These are phyloP conservation scores for Eucalyptus victrix DNA, from an alignment of 345 rosid genomes.

Conservation along the genomic window DNA sequence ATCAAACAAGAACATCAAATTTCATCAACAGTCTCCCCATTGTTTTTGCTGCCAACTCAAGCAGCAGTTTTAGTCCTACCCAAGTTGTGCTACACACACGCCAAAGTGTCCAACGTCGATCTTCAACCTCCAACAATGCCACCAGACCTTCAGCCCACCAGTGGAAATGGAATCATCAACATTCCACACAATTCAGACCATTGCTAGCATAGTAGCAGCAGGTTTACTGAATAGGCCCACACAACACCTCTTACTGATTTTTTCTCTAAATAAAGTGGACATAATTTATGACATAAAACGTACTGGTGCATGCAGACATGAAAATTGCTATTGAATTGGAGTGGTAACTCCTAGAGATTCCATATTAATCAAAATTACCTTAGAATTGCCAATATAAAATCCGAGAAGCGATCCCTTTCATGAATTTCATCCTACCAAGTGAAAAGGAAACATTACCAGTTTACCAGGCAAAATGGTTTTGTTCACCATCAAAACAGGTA, in stretches of 20 bases:
- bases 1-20: not conserved
- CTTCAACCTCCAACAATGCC: not conserved
- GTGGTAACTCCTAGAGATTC: not conserved
- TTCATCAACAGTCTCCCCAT: not conserved
- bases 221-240: not conserved
- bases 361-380: constrained; percentile 29
- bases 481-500: not conserved
- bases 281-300: not conserved
- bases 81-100: not conserved
- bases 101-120: not conserved
- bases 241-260: not conserved
- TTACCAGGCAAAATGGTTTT: not conserved
- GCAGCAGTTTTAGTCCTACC: not conserved
- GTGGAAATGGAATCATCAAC: not conserved
- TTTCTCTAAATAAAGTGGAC: not conserved
- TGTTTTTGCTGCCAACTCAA: not conserved
- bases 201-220: not conserved
- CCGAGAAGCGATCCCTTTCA: constrained; percentile 95
- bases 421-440: constrained; percentile 88
- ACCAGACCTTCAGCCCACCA: not conserved
- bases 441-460: constrained; percentile 1
- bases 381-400: constrained; percentile 81
- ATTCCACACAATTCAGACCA: not conserved
- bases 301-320: not conserved
- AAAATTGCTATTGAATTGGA: not conserved